These are phyloP conservation scores for Tolypocladium ophioglossoides DNA, from an alignment of 2,329 filamentous ascomycete genomes.

Conservation along the genomic window DNA sequence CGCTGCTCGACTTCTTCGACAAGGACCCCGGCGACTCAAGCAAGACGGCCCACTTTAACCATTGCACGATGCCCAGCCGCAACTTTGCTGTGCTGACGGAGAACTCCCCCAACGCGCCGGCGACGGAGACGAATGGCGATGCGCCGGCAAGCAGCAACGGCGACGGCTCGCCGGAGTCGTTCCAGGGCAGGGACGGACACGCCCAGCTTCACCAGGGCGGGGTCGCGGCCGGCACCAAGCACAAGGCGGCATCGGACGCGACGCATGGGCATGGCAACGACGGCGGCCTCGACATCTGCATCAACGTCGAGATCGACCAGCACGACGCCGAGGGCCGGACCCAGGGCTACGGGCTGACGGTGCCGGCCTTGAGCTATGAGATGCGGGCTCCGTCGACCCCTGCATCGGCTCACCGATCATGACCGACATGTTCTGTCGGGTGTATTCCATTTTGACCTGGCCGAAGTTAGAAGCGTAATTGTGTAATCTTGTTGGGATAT, in stretches of 20 bases:
- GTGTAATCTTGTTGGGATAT: background rate
- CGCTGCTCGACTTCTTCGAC: slow-evolving; percentile 84
- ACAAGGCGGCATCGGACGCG: slow-evolving; percentile 56
- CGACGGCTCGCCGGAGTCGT: slow-evolving; percentile 12
- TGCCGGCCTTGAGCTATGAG: slow-evolving; percentile 55
- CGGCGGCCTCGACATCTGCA: slow-evolving; percentile 64
- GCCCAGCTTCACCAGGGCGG: slow-evolving; percentile 67
- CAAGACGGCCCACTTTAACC: slow-evolving; percentile 68
- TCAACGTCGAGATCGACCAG: slow-evolving; percentile 83
- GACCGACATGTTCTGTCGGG: background rate
- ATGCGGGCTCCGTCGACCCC: slow-evolving; percentile 11
- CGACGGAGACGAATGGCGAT: slow-evolving; percentile 12
- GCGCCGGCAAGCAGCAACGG: slow-evolving; percentile 9
- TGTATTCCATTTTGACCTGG: background rate
- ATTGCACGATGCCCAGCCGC: slow-evolving; percentile 81
- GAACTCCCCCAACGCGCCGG: slow-evolving; percentile 54
- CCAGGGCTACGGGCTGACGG: slow-evolving; percentile 69
- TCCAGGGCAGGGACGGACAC: slow-evolving; percentile 52
- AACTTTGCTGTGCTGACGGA: slow-evolving; percentile 91
- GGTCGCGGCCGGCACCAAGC: slow-evolving; percentile 62
- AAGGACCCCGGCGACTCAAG: slow-evolving; percentile 69
- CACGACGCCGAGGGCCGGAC: slow-evolving; percentile 72
- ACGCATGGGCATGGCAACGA: slow-evolving; percentile 45
- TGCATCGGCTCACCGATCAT: background rate
- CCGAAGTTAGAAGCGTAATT: background rate